Base-by-base conservation (phyloP, 1,284 basidiomycete species). In the Rhodotorula sp. region DNA sequence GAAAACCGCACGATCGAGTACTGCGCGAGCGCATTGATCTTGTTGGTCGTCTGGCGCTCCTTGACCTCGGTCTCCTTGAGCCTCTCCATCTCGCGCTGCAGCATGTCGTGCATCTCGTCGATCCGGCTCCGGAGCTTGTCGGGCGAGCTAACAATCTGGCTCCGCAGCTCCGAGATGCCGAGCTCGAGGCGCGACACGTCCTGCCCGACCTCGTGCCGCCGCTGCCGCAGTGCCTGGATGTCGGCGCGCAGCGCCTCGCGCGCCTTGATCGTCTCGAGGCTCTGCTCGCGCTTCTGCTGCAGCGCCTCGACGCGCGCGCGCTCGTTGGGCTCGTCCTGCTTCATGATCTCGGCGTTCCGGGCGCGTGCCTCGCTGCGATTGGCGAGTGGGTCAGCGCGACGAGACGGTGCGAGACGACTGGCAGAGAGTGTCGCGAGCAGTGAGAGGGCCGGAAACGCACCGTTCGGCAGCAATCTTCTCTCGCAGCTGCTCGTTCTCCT, bases 121-220 rank as follows among this genome's bases (percentile, higher is more conserved):
- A 76, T 68, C 10, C 46, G 50, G 10, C 60, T 41, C 7, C 53
- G 49, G 1, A 76, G 58, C 53, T 69, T 68, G 9, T 76, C 75
- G 12, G 75, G 75, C 3, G 68, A 71, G 25, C 65, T 68, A 17
- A 76, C 66, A 48, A 74, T 66, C 50, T 74, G 70, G 12, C 62
- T 50, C 13, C 57, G 57, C 1, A 73, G 49, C 7, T 67, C 67
- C 34, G 67, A 66, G 56, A 68, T 58, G 48, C 56, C 52, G 50
- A 68, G 62, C 49, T 70, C 68, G 56, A 70, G 64, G 14, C 69
- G 56, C 42, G 55, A 49, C 56, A 72, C 52, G 19, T 74, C 73
- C 62, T 67, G 66, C 21, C 44, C 49, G 34, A 70, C 60, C 8
- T 70, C 68, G 34, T 53, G 58, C 19, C 69, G 48, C n/a, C 61